Percentiles rank a stretch among this genome's conserved stretches.
Conservation (phyloP, 2,329 filamentous ascomycete genomes). For the Thyridium curvatum region DNA sequence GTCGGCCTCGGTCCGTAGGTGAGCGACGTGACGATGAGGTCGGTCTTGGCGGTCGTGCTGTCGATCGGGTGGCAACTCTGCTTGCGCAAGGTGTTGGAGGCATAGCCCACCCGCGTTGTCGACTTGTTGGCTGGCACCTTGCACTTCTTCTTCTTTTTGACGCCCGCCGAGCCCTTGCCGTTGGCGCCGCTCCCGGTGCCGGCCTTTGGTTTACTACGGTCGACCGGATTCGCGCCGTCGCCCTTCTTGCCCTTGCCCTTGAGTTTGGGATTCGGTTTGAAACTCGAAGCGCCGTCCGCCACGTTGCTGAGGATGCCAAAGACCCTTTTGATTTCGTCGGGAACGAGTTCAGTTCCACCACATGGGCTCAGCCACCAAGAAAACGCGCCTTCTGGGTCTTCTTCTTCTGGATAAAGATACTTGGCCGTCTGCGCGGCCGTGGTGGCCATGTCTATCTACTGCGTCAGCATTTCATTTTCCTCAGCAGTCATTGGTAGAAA, state of each 20-base stretch:
- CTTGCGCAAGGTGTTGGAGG: conserved; percentile 9
- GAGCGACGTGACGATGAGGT: conserved; percentile 11
- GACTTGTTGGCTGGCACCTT: too few species aligned
- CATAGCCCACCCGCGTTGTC: conserved; percentile 1
- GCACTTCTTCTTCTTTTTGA: conserved; percentile 2
- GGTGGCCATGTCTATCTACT: neutral
- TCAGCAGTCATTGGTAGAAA: too few species aligned
- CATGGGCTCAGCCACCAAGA: conserved; percentile 12
- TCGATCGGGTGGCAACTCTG: conserved; percentile 9
- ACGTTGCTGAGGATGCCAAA: conserved; percentile 10
- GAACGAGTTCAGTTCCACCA: conserved; percentile 9
- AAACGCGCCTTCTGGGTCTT: conserved; percentile 10
- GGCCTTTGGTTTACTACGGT: conserved; percentile 4
- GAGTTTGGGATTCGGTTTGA: conserved; percentile 7
- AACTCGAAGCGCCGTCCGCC: conserved; percentile 7
- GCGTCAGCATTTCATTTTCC: too few species aligned
- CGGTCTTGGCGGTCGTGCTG: conserved; percentile 5
- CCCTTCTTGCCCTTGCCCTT: conserved; percentile 11
- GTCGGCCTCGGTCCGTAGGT: conserved; percentile 6
- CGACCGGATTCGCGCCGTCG: conserved; percentile 8
- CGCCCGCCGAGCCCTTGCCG: conserved; percentile 6
- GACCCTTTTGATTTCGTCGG: conserved; percentile 11
- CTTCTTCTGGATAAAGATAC: conserved; percentile 8
- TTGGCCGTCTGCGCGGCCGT: conserved; percentile 5
- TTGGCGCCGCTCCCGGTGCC: too few species aligned